Percentiles rank a stretch among this genome's conserved stretches.
These are phyloP conservation scores for Ascochyta pisi DNA, from an alignment of 2,329 filamentous ascomycete species.

Conservation along the genomic window DNA sequence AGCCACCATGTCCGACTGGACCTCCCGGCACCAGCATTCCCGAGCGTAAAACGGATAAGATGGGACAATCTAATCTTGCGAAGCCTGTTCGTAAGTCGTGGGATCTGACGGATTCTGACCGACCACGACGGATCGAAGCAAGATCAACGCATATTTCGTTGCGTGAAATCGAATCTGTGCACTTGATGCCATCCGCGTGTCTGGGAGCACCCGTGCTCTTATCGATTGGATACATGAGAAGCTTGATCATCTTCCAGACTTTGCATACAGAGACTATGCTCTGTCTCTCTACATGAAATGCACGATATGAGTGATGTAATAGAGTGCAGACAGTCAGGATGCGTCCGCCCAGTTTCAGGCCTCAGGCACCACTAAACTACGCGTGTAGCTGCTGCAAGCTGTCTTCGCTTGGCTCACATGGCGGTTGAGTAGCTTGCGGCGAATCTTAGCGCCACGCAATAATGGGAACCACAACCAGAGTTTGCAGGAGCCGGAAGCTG, in stretches of 20 bases:
- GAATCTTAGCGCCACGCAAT: constrained; percentile 44
- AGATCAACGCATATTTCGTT: neutral
- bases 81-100: neutral
- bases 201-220: neutral
- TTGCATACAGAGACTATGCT: neutral
- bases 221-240: neutral
- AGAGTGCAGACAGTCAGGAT: constrained; percentile 14
- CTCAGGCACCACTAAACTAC: constrained; percentile 31
- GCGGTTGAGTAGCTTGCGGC: constrained; percentile 43
- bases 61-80: neutral
- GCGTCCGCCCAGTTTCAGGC: constrained; percentile 23
- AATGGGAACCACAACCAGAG: constrained; percentile 43
- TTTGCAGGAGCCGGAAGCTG: constrained; percentile 37
- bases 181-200: neutral
- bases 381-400: constrained; percentile 29
- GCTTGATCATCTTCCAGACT: neutral
- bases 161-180: constrained; percentile 1
- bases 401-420: constrained; percentile 37
- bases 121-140: neutral
- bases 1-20: constrained; percentile 33
- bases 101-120: neutral
- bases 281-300: neutral
- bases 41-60: constrained; percentile 24
- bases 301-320: constrained; percentile 1
- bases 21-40: constrained; percentile 21